A percentile compares a stretch with the other conserved stretches of the same genome.
Conservation (phyloP, 2,329 filamentous ascomycete species). For the Alternaria gaisen region DNA sequence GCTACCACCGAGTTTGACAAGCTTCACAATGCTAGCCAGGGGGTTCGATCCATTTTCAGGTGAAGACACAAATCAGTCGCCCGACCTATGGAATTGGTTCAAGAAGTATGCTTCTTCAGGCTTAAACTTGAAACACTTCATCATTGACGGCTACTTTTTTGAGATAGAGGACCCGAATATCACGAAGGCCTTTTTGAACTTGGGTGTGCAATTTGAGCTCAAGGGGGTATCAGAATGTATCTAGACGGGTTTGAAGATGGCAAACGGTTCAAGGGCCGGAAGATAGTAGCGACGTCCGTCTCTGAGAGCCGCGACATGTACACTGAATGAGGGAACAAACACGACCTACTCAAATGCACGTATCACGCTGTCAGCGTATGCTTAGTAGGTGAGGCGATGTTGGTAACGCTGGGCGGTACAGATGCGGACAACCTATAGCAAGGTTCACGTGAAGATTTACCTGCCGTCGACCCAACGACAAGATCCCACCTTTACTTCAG, state of each 20-base stretch:
- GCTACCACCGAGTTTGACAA: constrained; percentile 20
- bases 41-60: accelerated
- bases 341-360: neutral
- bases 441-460: accelerated
- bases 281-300: neutral
- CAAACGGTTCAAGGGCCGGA: neutral
- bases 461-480: neutral
- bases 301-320: neutral
- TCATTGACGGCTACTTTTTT: neutral
- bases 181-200: constrained; percentile 1
- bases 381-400: no score
- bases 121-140: neutral
- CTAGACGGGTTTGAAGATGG: no score
- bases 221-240: accelerated
- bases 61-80: constrained; percentile 2
- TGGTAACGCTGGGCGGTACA: no score
- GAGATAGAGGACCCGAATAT: neutral
- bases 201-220: constrained; percentile 5
- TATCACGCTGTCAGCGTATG: neutral
- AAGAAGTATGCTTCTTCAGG: constrained; percentile 11
- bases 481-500: neutral
- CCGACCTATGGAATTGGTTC: constrained; percentile 12
- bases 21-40: constrained; percentile 17
- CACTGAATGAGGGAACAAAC: neutral
- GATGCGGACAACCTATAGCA: neutral